These are phyloP conservation scores for Anethum foeniculum DNA, from an alignment of 140 eudicot genomes.

Conservation along the genomic window DNA sequence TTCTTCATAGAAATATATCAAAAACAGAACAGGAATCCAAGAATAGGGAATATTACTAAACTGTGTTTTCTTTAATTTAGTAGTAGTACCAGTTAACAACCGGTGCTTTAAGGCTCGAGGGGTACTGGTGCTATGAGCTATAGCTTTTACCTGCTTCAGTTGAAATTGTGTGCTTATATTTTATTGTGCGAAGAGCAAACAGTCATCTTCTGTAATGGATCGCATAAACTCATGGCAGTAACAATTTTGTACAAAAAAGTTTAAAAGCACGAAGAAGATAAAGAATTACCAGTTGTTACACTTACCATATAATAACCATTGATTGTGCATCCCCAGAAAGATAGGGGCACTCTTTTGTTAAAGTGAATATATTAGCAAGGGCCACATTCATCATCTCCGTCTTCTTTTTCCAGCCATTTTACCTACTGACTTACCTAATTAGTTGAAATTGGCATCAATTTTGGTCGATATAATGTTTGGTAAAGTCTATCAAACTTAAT, in stretches of 20 bases:
- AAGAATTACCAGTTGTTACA: not conserved
- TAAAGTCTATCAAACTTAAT: not conserved
- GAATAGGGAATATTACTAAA: not conserved
- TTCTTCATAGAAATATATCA: too few species aligned
- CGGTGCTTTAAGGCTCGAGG: not conserved
- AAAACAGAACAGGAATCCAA: not conserved
- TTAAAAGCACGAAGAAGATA: not conserved
- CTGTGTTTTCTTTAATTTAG: not conserved
- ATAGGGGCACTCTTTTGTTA: not conserved
- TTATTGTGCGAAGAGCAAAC: not conserved
- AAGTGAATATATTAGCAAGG: not conserved
- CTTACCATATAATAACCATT: not conserved
- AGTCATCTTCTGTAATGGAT: constrained; percentile 1
- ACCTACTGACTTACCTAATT: constrained; percentile 19
- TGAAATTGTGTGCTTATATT: not conserved
- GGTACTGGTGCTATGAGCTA: not conserved
- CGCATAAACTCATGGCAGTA: constrained; percentile 3
- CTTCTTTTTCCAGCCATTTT: constrained; percentile 24
- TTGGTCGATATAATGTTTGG: not conserved
- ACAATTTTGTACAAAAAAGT: constrained; percentile 3
- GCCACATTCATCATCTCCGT: not conserved
- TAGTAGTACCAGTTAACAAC: not conserved
- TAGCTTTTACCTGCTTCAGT: not conserved
- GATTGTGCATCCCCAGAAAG: not conserved
- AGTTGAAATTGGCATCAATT: constrained; percentile 16